Evolutionary conservation across 495 filamentous ascomycete species (phyloP).

Genomic region (Apodospora peruviana): DNA sequence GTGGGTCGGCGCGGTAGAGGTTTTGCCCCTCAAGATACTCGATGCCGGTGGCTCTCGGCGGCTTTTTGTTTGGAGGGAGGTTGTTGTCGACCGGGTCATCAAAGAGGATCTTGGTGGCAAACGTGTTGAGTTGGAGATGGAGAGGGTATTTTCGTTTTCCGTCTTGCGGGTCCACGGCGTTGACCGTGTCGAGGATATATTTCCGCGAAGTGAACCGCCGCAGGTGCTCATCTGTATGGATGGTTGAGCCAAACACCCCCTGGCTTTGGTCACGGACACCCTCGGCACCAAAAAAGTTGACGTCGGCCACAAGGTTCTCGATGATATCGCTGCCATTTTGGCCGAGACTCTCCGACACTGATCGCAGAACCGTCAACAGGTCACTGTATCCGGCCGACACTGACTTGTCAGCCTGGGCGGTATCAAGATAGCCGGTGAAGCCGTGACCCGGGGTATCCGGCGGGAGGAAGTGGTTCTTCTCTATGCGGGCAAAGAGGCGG

Average conservation of each 20-base stretch:
- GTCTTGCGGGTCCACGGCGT: constrained; percentile 15
- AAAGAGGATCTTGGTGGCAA: constrained; percentile 33
- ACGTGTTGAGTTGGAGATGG: constrained; percentile 27
- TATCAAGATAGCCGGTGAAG: constrained; percentile 31
- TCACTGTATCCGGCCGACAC: constrained; percentile 25
- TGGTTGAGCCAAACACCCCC: constrained; percentile 4
- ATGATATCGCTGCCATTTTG: constrained; percentile 7
- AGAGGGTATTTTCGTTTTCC: constrained; percentile 26
- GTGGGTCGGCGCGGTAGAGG: constrained; percentile 37
- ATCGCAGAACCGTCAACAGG: constrained; percentile 30
- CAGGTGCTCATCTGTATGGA: background rate
- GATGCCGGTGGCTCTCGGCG: constrained; percentile 31
- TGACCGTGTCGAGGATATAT: constrained; percentile 27
- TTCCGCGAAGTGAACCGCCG: constrained; percentile 29
- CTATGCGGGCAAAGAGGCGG: constrained; percentile 27
- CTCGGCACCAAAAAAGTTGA: constrained; percentile 11
- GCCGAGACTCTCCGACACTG: constrained; percentile 27
- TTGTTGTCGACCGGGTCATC: too few relatives aligned
- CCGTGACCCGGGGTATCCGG: constrained; percentile 30
- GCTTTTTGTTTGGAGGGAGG: constrained; percentile 5
- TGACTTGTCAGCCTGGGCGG: constrained; percentile 27
- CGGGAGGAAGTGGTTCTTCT: constrained; percentile 32
- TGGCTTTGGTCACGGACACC: constrained; percentile 5
- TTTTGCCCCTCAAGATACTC: constrained; percentile 30
- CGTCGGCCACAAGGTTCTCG: constrained; percentile 9